phyloP scores from a whole-genome alignment of 306 rosid genomes.

The Pueraria montana region DNA sequence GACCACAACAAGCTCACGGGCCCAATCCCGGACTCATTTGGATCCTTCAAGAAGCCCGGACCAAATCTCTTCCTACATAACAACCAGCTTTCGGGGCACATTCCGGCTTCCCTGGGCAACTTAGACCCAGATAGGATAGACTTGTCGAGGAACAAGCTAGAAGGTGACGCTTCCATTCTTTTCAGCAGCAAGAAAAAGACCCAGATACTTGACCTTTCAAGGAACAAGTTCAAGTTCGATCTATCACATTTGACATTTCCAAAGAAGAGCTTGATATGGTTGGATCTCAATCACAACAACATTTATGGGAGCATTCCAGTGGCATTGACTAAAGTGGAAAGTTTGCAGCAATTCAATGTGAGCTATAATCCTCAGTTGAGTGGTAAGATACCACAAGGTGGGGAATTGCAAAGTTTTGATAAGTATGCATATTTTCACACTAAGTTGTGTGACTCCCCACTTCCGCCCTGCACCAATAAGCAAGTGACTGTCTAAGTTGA shows the following conservation, averaged over 20 bases:
- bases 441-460: slow-evolving; percentile 10
- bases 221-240: neutral
- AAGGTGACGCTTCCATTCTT: slow-evolving; percentile 1
- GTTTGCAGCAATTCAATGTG: neutral
- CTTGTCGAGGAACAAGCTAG: neutral
- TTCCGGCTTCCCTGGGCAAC: neutral
- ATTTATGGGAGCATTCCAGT: neutral
- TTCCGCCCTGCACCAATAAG: neutral
- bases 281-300: slow-evolving; percentile 1
- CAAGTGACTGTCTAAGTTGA: neutral
- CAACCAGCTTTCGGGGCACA: neutral
- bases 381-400: neutral
- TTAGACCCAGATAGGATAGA: neutral
- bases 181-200: neutral
- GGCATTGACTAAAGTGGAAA: neutral
- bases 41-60: neutral
- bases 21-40: neutral
- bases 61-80: neutral
- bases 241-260: neutral
- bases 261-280: neutral
- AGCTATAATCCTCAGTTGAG: neutral
- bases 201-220: neutral
- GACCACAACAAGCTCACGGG: slow-evolving; percentile 15
- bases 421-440: neutral
- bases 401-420: neutral